A percentile compares a stretch with the other conserved stretches of the same genome.
phyloP scores from a whole-genome alignment of 805 yeast genomes.

The Candida khao-thaluensis region DNA sequence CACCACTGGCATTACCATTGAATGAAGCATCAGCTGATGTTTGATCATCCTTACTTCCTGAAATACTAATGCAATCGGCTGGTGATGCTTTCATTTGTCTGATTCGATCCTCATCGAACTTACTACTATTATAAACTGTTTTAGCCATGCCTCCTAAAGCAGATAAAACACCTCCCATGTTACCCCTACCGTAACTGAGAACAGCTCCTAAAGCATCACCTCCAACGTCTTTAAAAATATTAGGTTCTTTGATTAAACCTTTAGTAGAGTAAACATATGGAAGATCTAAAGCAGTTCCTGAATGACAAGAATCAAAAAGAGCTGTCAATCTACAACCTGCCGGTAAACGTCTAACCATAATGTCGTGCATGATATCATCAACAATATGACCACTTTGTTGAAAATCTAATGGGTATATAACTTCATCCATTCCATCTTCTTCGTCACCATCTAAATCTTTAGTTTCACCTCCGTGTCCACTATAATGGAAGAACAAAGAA shows the following conservation, averaged over 20 bases:
- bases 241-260: conserved; percentile 41
- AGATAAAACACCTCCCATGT: conserved; percentile 38
- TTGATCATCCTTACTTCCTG: conserved; percentile 43
- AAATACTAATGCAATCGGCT: conserved; percentile 37
- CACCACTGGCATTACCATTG: conserved; percentile 37
- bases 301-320: conserved; percentile 39
- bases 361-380: conserved; percentile 40
- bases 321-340: conserved; percentile 40
- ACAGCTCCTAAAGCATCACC: conserved; percentile 32
- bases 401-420: conserved; percentile 38
- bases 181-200: conserved; percentile 32
- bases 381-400: conserved; percentile 31
- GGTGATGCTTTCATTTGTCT: conserved; percentile 32
- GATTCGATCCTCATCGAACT: conserved; percentile 22
- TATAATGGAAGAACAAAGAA: conserved; percentile 38
- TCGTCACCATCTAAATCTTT: conserved; percentile 39
- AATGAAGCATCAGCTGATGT: conserved; percentile 40
- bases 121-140: conserved; percentile 22
- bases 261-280: conserved; percentile 41
- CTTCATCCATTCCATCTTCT: conserved; percentile 37
- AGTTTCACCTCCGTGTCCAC: conserved; percentile 42
- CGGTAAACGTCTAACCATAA: conserved; percentile 37
- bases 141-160: conserved; percentile 35
- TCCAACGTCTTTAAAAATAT: conserved; percentile 37
- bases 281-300: conserved; percentile 41